Evolutionary conservation across 768 basidiomycete genomes (phyloP), one percentile per base, ranked within the genome.

Genomic region (Polyporus arcularius): DNA sequence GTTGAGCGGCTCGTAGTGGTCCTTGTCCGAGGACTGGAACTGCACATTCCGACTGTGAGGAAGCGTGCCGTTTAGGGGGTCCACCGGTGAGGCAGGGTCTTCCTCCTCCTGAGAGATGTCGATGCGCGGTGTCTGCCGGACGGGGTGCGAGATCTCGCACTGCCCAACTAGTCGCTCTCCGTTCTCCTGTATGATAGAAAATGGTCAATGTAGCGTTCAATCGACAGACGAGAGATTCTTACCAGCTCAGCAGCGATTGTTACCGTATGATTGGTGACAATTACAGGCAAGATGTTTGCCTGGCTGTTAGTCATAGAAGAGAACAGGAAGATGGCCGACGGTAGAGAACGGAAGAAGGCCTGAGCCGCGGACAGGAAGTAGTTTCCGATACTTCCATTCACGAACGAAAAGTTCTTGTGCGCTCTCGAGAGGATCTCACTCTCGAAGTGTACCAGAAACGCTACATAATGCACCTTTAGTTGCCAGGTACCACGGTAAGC

Each of bases 241-340:
- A 85, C 90, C 68, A 96, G 80, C 73, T 96, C 89, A 26, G 89
- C 94, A 41, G 94, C 92, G 63, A 98, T 94, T 14, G 95, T 97
- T n/a, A 94, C 93, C 0, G 91, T 94, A 72, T 94, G 92, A 73
- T 94, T 96, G 12, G 96, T 98, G 42, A 96, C 86, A 64, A 98
- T 90, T 4, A 88, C 92, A 0, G 96, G 96, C 2, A 96, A 77
- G 58, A 98, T 96, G 61, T 88, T 84, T 11, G 92, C 88, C 82
- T 48, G 46, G 10, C 46, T 93, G 68, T 85, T 89, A 0, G 94
- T 94, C 64, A 97, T 94, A 2, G 92, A 92, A 31, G 93, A 89
- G 71, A 98, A 96, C 45, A 97, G 78, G 74, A 96, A 98, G 63
- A 98, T 92, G 12, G 96, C 94, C 1, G 93, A 92, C 11, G 96